Evolutionary conservation across 2,329 filamentous ascomycete species (phyloP), one percentile per base, ranked within the genome.

Genomic region (Fusarium xyrophilum): DNA sequence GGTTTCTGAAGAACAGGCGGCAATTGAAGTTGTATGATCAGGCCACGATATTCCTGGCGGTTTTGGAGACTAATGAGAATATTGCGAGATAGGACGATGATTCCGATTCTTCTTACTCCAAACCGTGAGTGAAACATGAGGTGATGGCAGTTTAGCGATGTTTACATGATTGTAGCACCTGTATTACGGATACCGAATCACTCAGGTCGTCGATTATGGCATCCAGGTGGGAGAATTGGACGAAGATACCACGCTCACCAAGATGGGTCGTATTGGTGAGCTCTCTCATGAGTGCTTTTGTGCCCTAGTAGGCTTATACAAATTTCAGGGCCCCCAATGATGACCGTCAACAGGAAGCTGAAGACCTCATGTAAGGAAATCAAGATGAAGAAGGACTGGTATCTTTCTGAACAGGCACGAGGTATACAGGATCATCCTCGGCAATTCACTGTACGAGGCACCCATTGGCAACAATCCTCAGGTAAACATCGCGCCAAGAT

Each of bases 211-310:
- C 70, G 2, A 72, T 72, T 7, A 23, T 72, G 30, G 63, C 55
- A 5, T 72, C 67, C 66, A 74, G 78, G 33, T 83, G 81, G 67
- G 81, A 84, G 58, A 80, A 84, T 51, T 51, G 83, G 83, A 6
- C 78, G 84, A 1, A 76, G 82, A 7, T 86, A 86, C 52, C 82
- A 84, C 65, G 79, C 78, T 44, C 83, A 81, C 67, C 79, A 80
- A 35, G 79, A 83, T 30, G 84, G 84, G 12, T 71, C 78, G 19
- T 81, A 82, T 55, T 72, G 69, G 70, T 72, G n/a, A 39, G 56
- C 23, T n/a, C 6, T 6, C 17, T 6, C 0, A 17, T 3, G 0
- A n/a, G 5, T 5, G 7, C 17, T 12, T 2, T 25, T 25, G 23
- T 25, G 23, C 6, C 23, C 23, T 25, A 25, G 23, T 25, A 25